These are phyloP conservation scores for Fusarium sp. DNA, from an alignment of 2,329 filamentous ascomycete species.

Conservation along the genomic window DNA sequence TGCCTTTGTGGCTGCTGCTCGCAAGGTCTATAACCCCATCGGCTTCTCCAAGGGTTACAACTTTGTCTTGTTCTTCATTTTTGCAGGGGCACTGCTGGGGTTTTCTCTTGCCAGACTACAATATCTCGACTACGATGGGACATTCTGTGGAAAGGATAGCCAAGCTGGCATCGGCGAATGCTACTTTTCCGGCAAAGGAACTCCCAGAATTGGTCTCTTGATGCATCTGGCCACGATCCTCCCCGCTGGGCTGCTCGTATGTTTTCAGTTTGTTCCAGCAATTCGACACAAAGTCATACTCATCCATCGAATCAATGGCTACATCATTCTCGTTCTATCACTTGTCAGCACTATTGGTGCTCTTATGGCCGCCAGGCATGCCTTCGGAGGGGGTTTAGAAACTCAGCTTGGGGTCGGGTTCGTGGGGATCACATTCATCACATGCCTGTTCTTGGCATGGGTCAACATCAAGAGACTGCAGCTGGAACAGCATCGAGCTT, in stretches of 20 bases:
- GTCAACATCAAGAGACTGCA: background rate
- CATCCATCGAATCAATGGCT: background rate
- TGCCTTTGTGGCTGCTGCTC: background rate
- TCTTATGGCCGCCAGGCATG: background rate
- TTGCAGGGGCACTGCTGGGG: background rate
- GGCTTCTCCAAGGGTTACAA: constrained; percentile 2
- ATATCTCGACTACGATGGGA: background rate
- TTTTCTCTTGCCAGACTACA: background rate
- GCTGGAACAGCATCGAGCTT: background rate
- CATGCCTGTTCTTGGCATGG: background rate
- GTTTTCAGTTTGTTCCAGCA: background rate
- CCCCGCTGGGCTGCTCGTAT: background rate
- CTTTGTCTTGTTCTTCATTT: constrained; percentile 1
- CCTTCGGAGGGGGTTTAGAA: background rate
- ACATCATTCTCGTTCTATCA: background rate
- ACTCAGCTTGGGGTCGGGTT: background rate
- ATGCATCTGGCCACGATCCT: background rate
- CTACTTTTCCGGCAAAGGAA: background rate
- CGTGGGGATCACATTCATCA: background rate
- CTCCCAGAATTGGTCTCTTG: background rate
- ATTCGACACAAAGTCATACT: background rate
- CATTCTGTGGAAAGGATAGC: background rate
- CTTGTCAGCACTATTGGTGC: background rate
- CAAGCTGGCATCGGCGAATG: background rate
- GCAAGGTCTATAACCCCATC: background rate